Conservation (phyloP, 1,284 basidiomycete genomes). For the Anthracocystis walkeri region DNA sequence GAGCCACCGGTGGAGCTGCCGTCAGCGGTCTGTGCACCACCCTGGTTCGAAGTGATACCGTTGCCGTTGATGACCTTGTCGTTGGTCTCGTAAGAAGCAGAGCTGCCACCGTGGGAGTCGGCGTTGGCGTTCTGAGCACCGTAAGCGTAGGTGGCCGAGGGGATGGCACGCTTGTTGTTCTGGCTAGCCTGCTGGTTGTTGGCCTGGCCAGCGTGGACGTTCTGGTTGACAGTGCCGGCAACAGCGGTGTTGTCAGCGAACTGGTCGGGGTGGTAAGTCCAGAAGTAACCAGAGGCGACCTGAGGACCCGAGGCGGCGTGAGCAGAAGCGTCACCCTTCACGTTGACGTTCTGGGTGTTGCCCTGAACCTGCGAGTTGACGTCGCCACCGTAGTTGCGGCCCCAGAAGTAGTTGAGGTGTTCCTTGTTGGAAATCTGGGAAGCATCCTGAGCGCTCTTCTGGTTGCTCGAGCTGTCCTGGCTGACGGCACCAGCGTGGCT, state of each 20-base stretch:
- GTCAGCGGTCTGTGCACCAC: conserved; percentile 28
- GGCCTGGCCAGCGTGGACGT: conserved; percentile 22
- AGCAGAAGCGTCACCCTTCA: conserved; percentile 24
- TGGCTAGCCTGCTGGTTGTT: conserved; percentile 29
- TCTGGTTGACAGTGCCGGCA: conserved; percentile 20
- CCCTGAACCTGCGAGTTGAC: conserved; percentile 25
- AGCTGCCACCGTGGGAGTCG: conserved; percentile 21
- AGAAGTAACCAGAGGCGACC: conserved; percentile 28
- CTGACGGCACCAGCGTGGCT: conserved; percentile 26
- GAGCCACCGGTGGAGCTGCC: conserved; percentile 29
- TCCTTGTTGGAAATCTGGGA: conserved; percentile 25
- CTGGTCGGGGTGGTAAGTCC: conserved; percentile 28
- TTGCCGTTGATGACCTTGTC: conserved; percentile 32
- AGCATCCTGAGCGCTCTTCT: conserved; percentile 28
- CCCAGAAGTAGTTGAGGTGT: conserved; percentile 15
- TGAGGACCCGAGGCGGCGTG: conserved; percentile 6
- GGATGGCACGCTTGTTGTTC: conserved; percentile 16
- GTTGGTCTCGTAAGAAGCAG: conserved; percentile 30
- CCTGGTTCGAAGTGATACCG: conserved; percentile 23
- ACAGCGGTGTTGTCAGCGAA: conserved; percentile 18
- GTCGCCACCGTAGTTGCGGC: conserved; percentile 11
- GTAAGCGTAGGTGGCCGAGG: conserved; percentile 15
- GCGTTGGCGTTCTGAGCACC: conserved; percentile 28
- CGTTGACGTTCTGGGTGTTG: conserved; percentile 19
- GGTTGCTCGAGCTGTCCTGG: conserved; percentile 29